Conservation (phyloP, 192 early-diverging fungal genomes). For the Coemansia aciculifera region DNA sequence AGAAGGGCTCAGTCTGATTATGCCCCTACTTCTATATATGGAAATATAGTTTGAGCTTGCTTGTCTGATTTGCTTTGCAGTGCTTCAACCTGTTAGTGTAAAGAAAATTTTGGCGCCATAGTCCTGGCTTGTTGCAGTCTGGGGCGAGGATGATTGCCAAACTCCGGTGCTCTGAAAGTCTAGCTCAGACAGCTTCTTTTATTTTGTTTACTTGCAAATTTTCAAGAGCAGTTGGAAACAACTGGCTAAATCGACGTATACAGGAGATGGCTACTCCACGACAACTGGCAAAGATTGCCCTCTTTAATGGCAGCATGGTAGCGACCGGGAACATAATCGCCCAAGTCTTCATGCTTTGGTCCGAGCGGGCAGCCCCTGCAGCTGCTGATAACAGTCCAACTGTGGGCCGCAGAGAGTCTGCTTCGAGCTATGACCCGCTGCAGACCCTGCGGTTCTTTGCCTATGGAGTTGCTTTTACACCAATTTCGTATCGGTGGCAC, state of each 20-base stretch:
- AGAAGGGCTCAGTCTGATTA: slow-evolving; percentile 46
- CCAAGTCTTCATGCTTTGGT: slow-evolving; percentile 20
- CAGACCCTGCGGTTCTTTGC: slow-evolving; percentile 35
- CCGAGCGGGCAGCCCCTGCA: neutral
- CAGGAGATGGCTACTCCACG: slow-evolving; percentile 1
- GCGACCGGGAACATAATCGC: slow-evolving; percentile 35
- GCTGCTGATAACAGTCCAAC: neutral
- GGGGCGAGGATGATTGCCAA: neutral
- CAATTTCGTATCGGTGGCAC: slow-evolving; percentile 33
- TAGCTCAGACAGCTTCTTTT: neutral
- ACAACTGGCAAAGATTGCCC: slow-evolving; percentile 19
- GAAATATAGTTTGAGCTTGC: no score
- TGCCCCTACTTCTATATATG: neutral
- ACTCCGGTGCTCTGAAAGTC: neutral
- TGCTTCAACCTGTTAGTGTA: neutral
- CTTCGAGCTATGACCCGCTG: slow-evolving; percentile 14
- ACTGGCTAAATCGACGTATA: neutral
- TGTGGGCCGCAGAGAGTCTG: neutral
- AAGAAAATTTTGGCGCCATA: neutral
- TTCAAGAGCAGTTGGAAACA: neutral
- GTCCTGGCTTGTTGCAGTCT: neutral
- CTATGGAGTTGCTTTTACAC: slow-evolving; percentile 33
- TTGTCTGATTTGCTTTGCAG: neutral
- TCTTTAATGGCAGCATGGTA: slow-evolving; percentile 35
- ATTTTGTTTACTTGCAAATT: neutral